Evolutionary conservation across 2,329 filamentous ascomycete species (phyloP), one percentile per base, ranked within the genome.

Genomic region (Aspergillus spinulosporus): DNA sequence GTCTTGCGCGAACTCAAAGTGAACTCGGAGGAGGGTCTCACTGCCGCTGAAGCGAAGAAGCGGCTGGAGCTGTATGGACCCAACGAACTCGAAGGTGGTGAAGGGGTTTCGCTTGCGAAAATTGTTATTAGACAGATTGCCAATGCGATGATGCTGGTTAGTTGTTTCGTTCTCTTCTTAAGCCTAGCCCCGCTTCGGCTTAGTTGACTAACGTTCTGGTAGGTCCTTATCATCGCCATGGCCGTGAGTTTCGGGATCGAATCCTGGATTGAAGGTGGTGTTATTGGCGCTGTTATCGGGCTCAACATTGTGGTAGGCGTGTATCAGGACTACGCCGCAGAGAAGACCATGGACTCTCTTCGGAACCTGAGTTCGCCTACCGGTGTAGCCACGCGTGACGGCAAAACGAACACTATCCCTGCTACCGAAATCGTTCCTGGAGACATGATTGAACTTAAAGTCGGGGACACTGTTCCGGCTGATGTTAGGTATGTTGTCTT

Each of bases 181-280:
- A 34, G 9, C 8, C 8, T 14, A 14, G 12, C 21, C 32, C 9
- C 12, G 5, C 14, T 49, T 42, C 6, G 12, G 14, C 32, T 21
- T 36, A 11, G 40, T 44, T 52, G 49, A 21, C 43, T 52, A 47
- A 52, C 32, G 15, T 32, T 32, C 9, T 31, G 11, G 53, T 63
- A 90, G 87, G 87, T 90, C 57, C 86, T 92, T 62, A 82, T 91
- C 65, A 85, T 90, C 67, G 88, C 89, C 64, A 90, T 89, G 85
- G 86, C 85, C 56, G 78, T 83, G 49, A 80, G 79, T 66, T 82
- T 81, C 64, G 82, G 80, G 34, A 81, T 84, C 28, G 70, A 77
- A 37, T 82, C 83, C 57, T 84, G 78, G 67, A 80, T 85, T 52
- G 83, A 85, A 73, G 83, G 82, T 21, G 82, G 80, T 52, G 83